These are phyloP conservation scores for Gyrodon lividus DNA, from an alignment of 768 basidiomycete species.

Conservation along the genomic window DNA sequence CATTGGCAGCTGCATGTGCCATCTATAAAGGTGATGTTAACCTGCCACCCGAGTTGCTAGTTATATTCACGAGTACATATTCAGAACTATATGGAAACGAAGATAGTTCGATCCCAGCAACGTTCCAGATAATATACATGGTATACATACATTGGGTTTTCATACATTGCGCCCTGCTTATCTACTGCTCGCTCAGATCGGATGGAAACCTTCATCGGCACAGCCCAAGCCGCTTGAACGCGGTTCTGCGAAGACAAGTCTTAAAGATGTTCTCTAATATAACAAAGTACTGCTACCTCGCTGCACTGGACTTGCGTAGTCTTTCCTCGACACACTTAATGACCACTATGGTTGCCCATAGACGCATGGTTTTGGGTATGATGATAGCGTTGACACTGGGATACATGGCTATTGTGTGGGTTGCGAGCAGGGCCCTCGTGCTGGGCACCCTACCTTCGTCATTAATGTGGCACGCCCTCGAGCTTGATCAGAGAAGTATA, in stretches of 20 bases:
- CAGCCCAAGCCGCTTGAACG: slow-evolving; percentile 68
- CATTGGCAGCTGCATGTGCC: slow-evolving; percentile 84
- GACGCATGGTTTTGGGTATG: too few species aligned
- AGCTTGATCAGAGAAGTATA: too few species aligned
- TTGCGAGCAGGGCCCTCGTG: too few species aligned
- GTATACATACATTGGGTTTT: slow-evolving; percentile 41
- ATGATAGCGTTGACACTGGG: too few species aligned
- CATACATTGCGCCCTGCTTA: not conserved
- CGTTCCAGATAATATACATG: slow-evolving; percentile 95
- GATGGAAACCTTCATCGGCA: slow-evolving; percentile 73
- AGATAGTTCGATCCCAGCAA: slow-evolving; percentile 86
- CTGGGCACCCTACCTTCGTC: too few species aligned
- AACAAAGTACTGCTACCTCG: not conserved
- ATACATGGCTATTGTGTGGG: too few species aligned
- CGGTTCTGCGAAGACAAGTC: slow-evolving; percentile 57
- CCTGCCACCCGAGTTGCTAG: not conserved
- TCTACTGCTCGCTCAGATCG: slow-evolving; percentile 51
- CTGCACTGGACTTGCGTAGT: not conserved
- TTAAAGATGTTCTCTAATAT: slow-evolving; percentile 57
- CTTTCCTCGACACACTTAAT: not conserved
- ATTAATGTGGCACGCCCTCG: too few species aligned
- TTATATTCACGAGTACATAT: not conserved
- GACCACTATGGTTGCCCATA: too few species aligned
- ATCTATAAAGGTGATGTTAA: slow-evolving; percentile 78
- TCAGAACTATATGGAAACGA: slow-evolving; percentile 81